These are phyloP conservation scores for Davidsoniella neocaledoniae DNA, from an alignment of 2,329 filamentous ascomycete species.

Conservation along the genomic window DNA sequence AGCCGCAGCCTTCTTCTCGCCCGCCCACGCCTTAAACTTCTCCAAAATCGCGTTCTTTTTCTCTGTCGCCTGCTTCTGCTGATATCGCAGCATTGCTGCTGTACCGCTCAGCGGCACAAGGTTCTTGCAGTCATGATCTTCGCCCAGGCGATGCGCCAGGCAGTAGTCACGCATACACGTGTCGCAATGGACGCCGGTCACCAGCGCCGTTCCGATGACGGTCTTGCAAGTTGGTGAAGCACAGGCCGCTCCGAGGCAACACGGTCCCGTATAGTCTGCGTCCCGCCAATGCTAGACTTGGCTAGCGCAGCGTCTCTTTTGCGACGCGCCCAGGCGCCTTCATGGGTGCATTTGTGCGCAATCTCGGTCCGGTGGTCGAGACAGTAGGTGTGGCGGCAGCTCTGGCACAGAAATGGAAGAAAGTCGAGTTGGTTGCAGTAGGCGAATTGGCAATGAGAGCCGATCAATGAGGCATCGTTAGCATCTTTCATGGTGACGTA, in stretches of 20 bases:
- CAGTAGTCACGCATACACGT: constrained; percentile 61
- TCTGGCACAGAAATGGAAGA: constrained; percentile 84
- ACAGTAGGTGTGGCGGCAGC: constrained; percentile 71
- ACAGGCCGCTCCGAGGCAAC: constrained; percentile 45
- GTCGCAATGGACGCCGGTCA: constrained; percentile 53
- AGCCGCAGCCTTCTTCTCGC: constrained; percentile 51
- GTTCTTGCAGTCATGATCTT: constrained; percentile 75
- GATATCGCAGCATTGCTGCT: constrained; percentile 24
- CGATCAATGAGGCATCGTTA: constrained; percentile 66
- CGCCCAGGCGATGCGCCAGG: constrained; percentile 55
- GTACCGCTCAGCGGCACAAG: constrained; percentile 34
- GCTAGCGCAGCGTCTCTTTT: constrained; percentile 37
- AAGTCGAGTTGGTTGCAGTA: constrained; percentile 95
- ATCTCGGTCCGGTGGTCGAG: constrained; percentile 84
- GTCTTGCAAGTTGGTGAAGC: constrained; percentile 50
- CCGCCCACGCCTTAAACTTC: constrained; percentile 64
- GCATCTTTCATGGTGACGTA: constrained; percentile 57
- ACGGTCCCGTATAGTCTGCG: constrained; percentile 35
- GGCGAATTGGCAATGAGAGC: constrained; percentile 75
- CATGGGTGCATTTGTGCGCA: constrained; percentile 50
- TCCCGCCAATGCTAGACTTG: constrained; percentile 35
- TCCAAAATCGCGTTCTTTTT: constrained; percentile 55
- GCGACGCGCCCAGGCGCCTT: constrained; percentile 45
- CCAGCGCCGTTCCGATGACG: constrained; percentile 49
- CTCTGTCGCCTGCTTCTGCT: constrained; percentile 41